These are phyloP conservation scores for Pelargonium fulgidum DNA, from an alignment of 441 rosid genomes.

Conservation along the genomic window DNA sequence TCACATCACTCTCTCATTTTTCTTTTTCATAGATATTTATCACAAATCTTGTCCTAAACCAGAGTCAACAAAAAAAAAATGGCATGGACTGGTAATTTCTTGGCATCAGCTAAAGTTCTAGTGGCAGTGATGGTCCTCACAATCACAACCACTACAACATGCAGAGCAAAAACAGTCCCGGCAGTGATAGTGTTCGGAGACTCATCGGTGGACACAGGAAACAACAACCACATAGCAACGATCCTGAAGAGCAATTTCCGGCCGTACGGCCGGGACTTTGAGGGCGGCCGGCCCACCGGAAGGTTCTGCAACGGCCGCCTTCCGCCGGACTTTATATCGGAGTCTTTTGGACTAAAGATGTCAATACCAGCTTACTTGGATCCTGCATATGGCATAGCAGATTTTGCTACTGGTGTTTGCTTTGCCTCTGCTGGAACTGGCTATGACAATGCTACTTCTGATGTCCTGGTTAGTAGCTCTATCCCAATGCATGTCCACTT, in stretches of 20 bases:
- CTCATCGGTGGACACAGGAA: conserved; percentile 69
- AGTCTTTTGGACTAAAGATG: conserved; percentile 49
- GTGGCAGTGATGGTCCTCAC: neutral
- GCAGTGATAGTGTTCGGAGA: conserved; percentile 69
- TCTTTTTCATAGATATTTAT: too few relatives aligned
- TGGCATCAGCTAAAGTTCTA: neutral
- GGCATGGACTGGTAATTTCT: neutral
- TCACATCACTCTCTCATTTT: too few relatives aligned
- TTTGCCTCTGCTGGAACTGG: conserved; percentile 82
- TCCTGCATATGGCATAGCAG: conserved; percentile 43
- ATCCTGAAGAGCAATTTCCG: conserved; percentile 43
- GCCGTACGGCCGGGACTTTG: conserved; percentile 69
- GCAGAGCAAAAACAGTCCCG: conserved; percentile 26
- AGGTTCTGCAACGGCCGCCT: conserved; percentile 70
- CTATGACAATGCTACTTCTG: conserved; percentile 59
- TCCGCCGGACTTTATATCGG: conserved; percentile 53
- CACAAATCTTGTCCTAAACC: too few relatives aligned
- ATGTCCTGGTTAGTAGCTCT: conserved; percentile 42
- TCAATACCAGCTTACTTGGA: conserved; percentile 56
- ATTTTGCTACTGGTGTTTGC: conserved; percentile 62
- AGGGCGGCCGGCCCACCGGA: conserved; percentile 49
- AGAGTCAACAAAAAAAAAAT: neutral
- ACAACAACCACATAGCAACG: conserved; percentile 53
- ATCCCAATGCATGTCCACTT: neutral
- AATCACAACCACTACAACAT: neutral